phyloP scores from a whole-genome alignment of 768 basidiomycete species.

The Austroboletus eburneus region DNA sequence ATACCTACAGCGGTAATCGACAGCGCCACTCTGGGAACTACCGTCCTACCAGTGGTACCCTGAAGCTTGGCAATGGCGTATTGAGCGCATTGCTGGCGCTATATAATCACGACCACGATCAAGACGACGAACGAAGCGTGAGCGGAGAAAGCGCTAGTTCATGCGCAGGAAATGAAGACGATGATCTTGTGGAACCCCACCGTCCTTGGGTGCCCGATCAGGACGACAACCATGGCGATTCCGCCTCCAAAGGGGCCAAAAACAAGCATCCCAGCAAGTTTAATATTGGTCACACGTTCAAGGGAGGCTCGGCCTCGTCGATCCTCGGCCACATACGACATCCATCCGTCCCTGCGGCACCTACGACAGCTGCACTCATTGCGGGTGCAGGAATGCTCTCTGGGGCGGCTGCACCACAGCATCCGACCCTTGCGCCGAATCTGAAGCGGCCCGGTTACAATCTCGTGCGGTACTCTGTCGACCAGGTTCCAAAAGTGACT shows the following conservation, averaged over 20 bases:
- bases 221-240: background rate
- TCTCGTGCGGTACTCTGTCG: slow-evolving; percentile 49
- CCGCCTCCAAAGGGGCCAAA: background rate
- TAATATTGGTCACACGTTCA: slow-evolving; percentile 17
- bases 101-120: slow-evolving; percentile 38
- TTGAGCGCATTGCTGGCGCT: slow-evolving; percentile 63
- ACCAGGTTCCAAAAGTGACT: slow-evolving; percentile 3
- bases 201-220: slow-evolving; percentile 20
- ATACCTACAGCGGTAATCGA: slow-evolving; percentile 2
- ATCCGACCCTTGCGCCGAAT: slow-evolving; percentile 49
- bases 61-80: slow-evolving; percentile 45
- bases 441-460: slow-evolving; percentile 61
- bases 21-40: slow-evolving; percentile 7
- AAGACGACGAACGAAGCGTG: slow-evolving; percentile 26
- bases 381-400: slow-evolving; percentile 62
- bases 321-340: slow-evolving; percentile 18
- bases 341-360: slow-evolving; percentile 18
- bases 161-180: slow-evolving; percentile 15
- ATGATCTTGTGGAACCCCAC: slow-evolving; percentile 13
- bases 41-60: background rate
- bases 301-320: slow-evolving; percentile 24
- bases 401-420: slow-evolving; percentile 54
- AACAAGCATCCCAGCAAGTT: background rate
- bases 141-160: slow-evolving; percentile 24
- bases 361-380: slow-evolving; percentile 54